A percentile compares a stretch with the other conserved stretches of the same genome.
Evolutionary conservation across 495 filamentous ascomycete species (phyloP).

Genomic region (Bathelium albidoporum): DNA sequence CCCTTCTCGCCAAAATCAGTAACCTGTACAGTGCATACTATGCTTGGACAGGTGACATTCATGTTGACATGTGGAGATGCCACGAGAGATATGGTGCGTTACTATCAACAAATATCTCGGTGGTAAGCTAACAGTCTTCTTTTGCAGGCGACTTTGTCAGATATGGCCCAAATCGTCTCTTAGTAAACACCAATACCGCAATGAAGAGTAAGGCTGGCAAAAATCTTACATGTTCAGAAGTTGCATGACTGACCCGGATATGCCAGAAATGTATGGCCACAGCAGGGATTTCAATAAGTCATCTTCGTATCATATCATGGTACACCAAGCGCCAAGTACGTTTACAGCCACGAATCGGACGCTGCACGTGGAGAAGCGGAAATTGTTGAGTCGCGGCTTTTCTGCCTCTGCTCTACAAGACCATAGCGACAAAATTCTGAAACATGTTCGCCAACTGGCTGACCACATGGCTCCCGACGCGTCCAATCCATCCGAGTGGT

Average conservation of each 20-base stretch:
- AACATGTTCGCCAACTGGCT: not conserved
- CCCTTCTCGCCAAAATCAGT: constrained; percentile 46
- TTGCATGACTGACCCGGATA: not conserved
- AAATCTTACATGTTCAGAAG: not conserved
- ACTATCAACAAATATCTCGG: not conserved
- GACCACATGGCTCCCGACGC: not conserved
- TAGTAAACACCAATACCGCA: not conserved
- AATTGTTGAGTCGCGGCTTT: not conserved
- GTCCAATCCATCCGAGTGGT: not conserved
- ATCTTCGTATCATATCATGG: not conserved
- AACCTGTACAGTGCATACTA: constrained; percentile 47
- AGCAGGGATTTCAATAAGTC: not conserved
- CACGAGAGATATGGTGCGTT: not conserved
- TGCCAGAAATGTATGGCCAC: not conserved
- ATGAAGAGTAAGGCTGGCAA: not conserved
- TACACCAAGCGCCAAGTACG: not conserved
- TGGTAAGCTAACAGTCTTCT: not conserved
- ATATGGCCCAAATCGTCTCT: not conserved
- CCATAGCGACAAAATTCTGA: not conserved
- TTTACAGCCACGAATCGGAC: not conserved
- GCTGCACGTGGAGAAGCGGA: not conserved
- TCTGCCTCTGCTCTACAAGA: not conserved
- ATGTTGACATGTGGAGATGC: constrained; percentile 42
- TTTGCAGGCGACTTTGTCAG: not conserved
- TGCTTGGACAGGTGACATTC: constrained; percentile 48